Base-by-base conservation (phyloP, 2,329 filamentous ascomycete species). In the Penicillium occitanis region DNA sequence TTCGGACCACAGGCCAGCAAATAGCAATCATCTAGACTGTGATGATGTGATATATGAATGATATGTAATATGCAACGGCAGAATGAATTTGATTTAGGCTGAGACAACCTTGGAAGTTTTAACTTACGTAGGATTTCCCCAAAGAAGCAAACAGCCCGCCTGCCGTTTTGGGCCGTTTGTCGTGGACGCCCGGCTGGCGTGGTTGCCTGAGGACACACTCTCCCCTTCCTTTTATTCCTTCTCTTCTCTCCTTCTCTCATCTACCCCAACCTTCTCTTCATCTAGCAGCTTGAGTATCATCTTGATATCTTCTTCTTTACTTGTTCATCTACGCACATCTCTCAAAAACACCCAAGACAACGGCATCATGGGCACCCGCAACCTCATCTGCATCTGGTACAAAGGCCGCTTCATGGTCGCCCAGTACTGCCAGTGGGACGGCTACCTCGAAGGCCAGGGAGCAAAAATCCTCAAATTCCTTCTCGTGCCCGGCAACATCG, bases 351-450 rank as follows among this genome's bases (percentile, higher is more conserved):
- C 7, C 37, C 8, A 35, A 57, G 5, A n/a, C 13, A 19, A 57
- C 22, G 5, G 25, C 55, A 58, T 25, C 30, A 73, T 71, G 70
- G 69, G 69, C 14, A 70, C 69, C n/a, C 67, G 69, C 33, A 69
- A 61, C 60, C 66, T 72, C 37, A 69, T 72, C 51, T 69, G 67
- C 58, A 63, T 72, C 42, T 71, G 63, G 63, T 70, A 69, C 64
- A 66, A 69, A 58, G 70, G 70, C 46, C 68, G 66, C 64, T 71
- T 72, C 64, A 63, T 70, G 44, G 65, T 75, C 37, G 70, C 70
- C 17, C 73, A 76, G 55, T 74, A 74, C 62, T 68, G 69, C 14
- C 72, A 75, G 55, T 73, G 64, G 55, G 73, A 76, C 59, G 73
- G 72, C 61, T 70, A 72, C 63, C 71, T 70, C 11, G 58, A 68